A percentile compares a stretch with the other conserved stretches of the same genome.
Evolutionary conservation across 768 basidiomycete genomes (phyloP).

Genomic region (Leccinum fibrillosum): DNA sequence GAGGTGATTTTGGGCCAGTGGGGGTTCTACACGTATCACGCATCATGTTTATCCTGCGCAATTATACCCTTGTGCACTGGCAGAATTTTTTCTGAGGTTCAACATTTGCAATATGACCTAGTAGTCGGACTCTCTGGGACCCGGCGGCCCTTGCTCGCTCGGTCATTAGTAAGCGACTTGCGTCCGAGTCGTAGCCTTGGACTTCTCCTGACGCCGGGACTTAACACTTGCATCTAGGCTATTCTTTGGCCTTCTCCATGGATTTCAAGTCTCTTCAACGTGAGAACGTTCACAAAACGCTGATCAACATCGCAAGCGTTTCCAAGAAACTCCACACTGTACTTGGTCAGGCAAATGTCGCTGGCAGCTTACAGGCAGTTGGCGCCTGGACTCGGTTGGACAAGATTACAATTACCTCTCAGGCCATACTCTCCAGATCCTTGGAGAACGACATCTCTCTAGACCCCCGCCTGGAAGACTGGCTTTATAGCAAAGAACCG

Average conservation of each 20-base stretch:
- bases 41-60: not conserved
- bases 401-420: not conserved
- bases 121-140: no score
- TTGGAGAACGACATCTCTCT: not conserved
- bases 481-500: conserved; percentile 4
- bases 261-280: not conserved
- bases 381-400: not conserved
- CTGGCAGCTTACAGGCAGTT: not conserved
- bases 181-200: no score
- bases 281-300: not conserved
- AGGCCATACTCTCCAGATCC: not conserved
- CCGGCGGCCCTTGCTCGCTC: no score
- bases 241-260: not conserved
- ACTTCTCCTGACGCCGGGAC: no score
- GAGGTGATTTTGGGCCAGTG: conserved; percentile 30
- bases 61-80: not conserved
- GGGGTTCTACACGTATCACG: conserved; percentile 32
- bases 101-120: no score
- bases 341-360: not conserved
- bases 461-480: not conserved
- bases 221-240: no score
- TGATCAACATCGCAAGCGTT: not conserved
- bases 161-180: no score
- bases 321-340: not conserved
- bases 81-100: no score